phyloP scores from a whole-genome alignment of 371 early-diverging fungal genomes.

The Gilbertella persicaria region DNA sequence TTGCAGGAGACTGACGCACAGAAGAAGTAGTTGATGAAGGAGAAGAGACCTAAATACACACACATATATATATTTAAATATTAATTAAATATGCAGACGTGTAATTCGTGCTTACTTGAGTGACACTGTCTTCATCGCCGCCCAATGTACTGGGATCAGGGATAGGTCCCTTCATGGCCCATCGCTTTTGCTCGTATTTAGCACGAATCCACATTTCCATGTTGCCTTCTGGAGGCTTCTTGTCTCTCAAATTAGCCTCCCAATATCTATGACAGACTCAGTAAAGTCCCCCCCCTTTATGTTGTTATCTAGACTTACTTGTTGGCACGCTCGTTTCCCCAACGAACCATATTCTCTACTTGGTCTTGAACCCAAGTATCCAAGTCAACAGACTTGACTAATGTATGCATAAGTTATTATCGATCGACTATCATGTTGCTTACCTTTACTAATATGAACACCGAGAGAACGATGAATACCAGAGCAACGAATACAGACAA shows the following conservation, averaged over 20 bases:
- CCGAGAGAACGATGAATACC: slow-evolving; percentile 87
- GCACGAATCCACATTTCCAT: slow-evolving; percentile 83
- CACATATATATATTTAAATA: not conserved
- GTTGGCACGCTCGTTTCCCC: slow-evolving; percentile 87
- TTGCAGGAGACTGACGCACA: slow-evolving; percentile 14
- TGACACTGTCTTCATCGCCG: slow-evolving; percentile 33
- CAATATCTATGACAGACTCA: slow-evolving; percentile 50
- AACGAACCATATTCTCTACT: slow-evolving; percentile 76
- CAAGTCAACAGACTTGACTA: slow-evolving; percentile 84
- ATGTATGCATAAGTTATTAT: not conserved
- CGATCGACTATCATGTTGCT: not conserved
- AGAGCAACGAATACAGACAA: slow-evolving; percentile 87
- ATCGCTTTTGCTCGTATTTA: slow-evolving; percentile 85
- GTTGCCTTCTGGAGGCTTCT: slow-evolving; percentile 55
- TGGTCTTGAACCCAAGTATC: slow-evolving; percentile 90
- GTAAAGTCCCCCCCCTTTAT: not conserved
- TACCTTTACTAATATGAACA: slow-evolving; percentile 86
- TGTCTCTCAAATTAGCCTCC: slow-evolving; percentile 61
- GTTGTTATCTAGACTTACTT: slow-evolving; percentile 27
- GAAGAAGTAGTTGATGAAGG: slow-evolving; percentile 5
- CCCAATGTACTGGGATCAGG: slow-evolving; percentile 74
- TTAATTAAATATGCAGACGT: not conserved
- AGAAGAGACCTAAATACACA: not conserved
- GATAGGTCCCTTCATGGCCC: slow-evolving; percentile 69
- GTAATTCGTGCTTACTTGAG: slow-evolving; percentile 3